Percentiles rank a stretch among this genome's conserved stretches.
These are phyloP conservation scores for Inosperma sp. DNA, from an alignment of 768 basidiomycete species.

Conservation along the genomic window DNA sequence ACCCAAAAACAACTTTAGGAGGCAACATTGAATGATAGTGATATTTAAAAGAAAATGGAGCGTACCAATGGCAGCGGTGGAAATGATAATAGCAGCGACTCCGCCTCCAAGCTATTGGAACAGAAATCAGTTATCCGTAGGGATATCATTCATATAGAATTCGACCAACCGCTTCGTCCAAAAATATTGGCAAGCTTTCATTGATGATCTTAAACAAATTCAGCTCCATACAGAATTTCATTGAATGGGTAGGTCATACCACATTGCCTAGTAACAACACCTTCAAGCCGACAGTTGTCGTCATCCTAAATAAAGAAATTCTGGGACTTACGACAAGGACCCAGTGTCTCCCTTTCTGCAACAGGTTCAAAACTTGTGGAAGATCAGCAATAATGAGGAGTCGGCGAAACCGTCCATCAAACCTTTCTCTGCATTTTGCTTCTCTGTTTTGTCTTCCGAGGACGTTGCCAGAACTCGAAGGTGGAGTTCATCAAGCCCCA, in stretches of 20 bases:
- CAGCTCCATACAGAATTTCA: background rate
- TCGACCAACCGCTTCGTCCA: slow-evolving; percentile 62
- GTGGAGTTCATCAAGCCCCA: slow-evolving; percentile 94
- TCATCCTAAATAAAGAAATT: background rate
- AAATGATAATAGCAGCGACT: slow-evolving; percentile 68
- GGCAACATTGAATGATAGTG: background rate
- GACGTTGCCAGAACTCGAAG: slow-evolving; percentile 79
- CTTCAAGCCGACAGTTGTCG: slow-evolving; percentile 30
- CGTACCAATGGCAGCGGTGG: slow-evolving; percentile 67
- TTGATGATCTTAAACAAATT: slow-evolving; percentile 58
- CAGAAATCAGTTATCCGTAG: background rate
- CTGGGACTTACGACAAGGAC: slow-evolving; percentile 70
- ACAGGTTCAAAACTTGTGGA: slow-evolving; percentile 44
- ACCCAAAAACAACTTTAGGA: slow-evolving; percentile 74
- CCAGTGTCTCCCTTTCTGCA: slow-evolving; percentile 79
- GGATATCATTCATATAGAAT: background rate
- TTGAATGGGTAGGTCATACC: slow-evolving; percentile 37
- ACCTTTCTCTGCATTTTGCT: slow-evolving; percentile 69
- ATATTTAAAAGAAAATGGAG: background rate
- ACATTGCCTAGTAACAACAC: slow-evolving; percentile 87
- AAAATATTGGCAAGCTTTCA: slow-evolving; percentile 78
- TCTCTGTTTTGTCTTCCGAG: slow-evolving; percentile 66
- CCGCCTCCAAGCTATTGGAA: slow-evolving; percentile 53
- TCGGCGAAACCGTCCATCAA: background rate
- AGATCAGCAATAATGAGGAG: background rate